These are phyloP conservation scores for Auricularia cornea DNA, from an alignment of 768 basidiomycete genomes.

Conservation along the genomic window DNA sequence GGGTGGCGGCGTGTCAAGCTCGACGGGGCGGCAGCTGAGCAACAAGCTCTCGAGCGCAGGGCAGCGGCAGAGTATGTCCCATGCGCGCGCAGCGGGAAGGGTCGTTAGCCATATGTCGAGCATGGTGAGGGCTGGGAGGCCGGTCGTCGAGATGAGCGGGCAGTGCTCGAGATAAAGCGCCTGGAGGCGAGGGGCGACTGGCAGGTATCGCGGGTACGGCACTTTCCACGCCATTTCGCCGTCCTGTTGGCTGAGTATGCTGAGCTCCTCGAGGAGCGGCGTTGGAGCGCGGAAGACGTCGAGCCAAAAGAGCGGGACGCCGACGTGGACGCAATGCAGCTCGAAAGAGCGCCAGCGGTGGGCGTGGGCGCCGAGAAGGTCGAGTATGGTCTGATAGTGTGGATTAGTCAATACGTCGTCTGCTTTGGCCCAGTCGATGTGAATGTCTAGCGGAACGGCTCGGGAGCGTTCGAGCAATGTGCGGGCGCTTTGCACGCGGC, in stretches of 20 bases:
- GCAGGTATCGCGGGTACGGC: background rate
- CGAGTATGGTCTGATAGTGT: background rate
- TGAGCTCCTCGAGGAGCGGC: background rate
- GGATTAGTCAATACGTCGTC: background rate
- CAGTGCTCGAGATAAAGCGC: background rate
- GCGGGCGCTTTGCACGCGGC: background rate
- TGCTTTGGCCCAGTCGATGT: background rate
- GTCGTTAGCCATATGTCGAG: background rate
- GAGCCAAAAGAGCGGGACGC: background rate
- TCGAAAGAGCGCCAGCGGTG: background rate
- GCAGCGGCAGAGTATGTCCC: background rate
- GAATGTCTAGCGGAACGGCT: background rate
- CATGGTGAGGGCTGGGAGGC: background rate
- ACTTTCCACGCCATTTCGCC: background rate
- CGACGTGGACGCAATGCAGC: background rate
- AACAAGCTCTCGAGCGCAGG: background rate
- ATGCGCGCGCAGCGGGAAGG: background rate
- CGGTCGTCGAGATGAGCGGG: background rate
- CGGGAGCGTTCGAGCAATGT: background rate
- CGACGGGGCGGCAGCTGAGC: background rate
- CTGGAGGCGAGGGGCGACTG: background rate
- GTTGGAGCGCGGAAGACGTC: slow-evolving; percentile 1
- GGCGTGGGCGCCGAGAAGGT: background rate
- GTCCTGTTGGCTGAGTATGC: background rate
- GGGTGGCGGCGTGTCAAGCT: background rate